Evolutionary conservation across 176 grass and related monocot species (phyloP).

Genomic region (Phyllostachys edulis): DNA sequence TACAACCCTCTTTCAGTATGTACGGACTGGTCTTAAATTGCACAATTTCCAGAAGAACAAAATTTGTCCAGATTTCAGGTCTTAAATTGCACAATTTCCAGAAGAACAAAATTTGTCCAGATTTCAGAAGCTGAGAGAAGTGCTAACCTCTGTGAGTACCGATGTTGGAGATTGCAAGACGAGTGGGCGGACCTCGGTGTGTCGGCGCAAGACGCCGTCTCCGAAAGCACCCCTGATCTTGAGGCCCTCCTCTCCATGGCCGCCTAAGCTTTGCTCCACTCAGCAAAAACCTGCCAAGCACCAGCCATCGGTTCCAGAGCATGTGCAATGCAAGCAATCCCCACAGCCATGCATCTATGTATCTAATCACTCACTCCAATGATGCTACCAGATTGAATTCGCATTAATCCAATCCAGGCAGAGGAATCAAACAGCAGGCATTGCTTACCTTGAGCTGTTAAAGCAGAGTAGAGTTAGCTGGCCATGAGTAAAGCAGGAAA

Average conservation of each 20-base stretch:
- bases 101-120: neutral
- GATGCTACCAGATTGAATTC: slow-evolving; percentile 8
- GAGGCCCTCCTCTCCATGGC: slow-evolving; percentile 48
- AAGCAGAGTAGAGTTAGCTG: slow-evolving; percentile 18
- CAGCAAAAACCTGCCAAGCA: slow-evolving; percentile 31
- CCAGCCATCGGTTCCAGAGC: neutral
- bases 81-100: neutral
- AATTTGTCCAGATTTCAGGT: neutral
- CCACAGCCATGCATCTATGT: neutral
- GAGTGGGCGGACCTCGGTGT: slow-evolving; percentile 35
- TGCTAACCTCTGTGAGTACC: slow-evolving; percentile 38
- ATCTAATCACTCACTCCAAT: neutral
- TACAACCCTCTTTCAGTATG: neutral
- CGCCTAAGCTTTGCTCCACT: neutral
- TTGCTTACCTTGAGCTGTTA: slow-evolving; percentile 32
- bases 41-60: neutral
- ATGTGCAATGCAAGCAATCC: slow-evolving; percentile 7
- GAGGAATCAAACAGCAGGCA: slow-evolving; percentile 24
- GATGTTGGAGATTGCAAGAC: slow-evolving; percentile 30
- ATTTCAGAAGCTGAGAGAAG: neutral
- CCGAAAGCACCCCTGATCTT: slow-evolving; percentile 43
- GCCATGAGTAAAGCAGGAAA: slow-evolving; percentile 27
- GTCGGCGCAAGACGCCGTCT: slow-evolving; percentile 47
- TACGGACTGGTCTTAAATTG: neutral
- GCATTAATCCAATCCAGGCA: neutral